These are phyloP conservation scores for Luffa acutangula DNA, from an alignment of 306 rosid species.

Conservation along the genomic window DNA sequence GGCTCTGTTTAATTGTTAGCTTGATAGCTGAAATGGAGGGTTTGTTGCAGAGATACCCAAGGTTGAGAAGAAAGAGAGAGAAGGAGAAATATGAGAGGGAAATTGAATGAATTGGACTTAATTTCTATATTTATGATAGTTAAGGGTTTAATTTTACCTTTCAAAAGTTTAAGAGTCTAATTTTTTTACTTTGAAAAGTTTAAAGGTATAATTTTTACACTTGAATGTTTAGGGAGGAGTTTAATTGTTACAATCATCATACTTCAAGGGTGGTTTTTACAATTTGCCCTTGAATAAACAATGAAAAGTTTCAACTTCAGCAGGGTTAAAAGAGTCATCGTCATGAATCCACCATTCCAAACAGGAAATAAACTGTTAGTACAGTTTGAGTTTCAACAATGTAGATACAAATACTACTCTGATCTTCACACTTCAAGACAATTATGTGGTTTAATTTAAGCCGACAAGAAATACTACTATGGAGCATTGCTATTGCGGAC, in stretches of 20 bases:
- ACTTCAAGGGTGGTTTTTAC: no score
- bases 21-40: not conserved
- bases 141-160: no score
- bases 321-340: not conserved
- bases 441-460: not conserved
- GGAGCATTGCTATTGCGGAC: slow-evolving; percentile 7
- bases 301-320: not conserved
- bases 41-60: no score
- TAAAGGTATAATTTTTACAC: no score
- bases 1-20: not conserved
- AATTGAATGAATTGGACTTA: no score
- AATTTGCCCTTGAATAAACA: not conserved
- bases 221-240: no score
- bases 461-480: not conserved
- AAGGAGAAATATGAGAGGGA: no score
- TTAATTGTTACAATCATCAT: no score
- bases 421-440: not conserved
- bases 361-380: not conserved
- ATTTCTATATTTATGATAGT: no score
- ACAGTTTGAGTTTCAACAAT: not conserved
- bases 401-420: not conserved
- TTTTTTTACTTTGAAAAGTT: no score
- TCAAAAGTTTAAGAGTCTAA: no score
- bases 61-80: no score
- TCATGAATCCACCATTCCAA: not conserved